A percentile compares a stretch with the other conserved stretches of the same genome.
Conservation (phyloP, 768 basidiomycete species). For the Boletus rufocinnamomeus region DNA sequence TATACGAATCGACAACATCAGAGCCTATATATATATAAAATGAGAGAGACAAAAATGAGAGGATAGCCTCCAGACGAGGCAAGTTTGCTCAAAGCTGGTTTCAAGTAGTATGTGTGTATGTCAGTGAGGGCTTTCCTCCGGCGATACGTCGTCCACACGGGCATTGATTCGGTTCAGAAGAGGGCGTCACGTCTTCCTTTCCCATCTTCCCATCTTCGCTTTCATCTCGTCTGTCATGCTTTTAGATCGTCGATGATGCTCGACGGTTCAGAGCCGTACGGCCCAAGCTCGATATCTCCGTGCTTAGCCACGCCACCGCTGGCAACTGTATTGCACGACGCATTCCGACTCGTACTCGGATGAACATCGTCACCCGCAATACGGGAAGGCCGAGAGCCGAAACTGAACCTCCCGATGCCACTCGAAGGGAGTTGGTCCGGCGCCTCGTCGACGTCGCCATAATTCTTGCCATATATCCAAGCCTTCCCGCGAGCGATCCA, state of each 20-base stretch:
- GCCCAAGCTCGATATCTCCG: slow-evolving; percentile 14
- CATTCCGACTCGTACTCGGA: not conserved
- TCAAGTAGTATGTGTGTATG: not conserved
- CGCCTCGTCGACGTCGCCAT: not conserved
- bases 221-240: not conserved
- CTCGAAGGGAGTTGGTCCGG: not conserved
- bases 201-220: not conserved
- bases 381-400: slow-evolving; percentile 11
- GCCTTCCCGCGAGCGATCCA: slow-evolving; percentile 25
- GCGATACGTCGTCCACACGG: not conserved
- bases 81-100: not conserved
- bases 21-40: too few species aligned
- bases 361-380: not conserved
- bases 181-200: not conserved
- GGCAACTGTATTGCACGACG: slow-evolving; percentile 16
- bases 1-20: slow-evolving; percentile 3
- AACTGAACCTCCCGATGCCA: not conserved
- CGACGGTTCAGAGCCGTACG: slow-evolving; percentile 5
- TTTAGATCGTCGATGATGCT: slow-evolving; percentile 7
- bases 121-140: too few species aligned
- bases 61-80: slow-evolving; percentile 7
- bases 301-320: not conserved
- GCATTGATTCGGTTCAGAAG: not conserved
- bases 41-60: not conserved
- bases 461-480: slow-evolving; percentile 11